Conservation (phyloP, 2,329 filamentous ascomycete genomes). For the Neofusicoccum parvum region DNA sequence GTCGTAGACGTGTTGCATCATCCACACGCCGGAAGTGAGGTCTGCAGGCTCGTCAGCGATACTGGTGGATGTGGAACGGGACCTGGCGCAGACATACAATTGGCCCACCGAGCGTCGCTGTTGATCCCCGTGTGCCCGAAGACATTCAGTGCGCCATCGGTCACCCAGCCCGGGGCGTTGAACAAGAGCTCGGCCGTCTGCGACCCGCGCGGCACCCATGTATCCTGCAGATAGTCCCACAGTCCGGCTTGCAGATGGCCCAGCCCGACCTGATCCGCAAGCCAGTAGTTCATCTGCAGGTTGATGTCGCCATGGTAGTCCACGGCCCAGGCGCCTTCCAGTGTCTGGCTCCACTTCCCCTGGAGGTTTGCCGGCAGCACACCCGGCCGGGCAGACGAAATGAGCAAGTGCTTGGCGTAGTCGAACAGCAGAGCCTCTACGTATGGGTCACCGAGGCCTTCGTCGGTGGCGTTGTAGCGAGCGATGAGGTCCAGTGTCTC, state of each 20-base stretch:
- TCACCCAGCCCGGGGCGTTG: conserved; percentile 57
- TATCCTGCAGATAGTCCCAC: conserved; percentile 58
- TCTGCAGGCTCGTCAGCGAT: conserved; percentile 32
- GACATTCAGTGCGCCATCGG: conserved; percentile 61
- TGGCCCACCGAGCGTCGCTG: conserved; percentile 46
- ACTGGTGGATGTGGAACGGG: not conserved
- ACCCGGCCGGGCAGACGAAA: conserved; percentile 55
- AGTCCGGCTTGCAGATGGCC: conserved; percentile 49
- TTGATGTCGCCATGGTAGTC: conserved; percentile 65
- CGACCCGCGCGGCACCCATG: conserved; percentile 55
- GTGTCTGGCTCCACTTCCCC: conserved; percentile 56
- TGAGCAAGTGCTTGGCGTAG: conserved; percentile 57
- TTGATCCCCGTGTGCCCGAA: conserved; percentile 60
- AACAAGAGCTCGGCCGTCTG: conserved; percentile 59
- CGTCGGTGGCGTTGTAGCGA: conserved; percentile 30
- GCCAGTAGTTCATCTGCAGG: conserved; percentile 65
- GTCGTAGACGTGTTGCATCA: conserved; percentile 63
- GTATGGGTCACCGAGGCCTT: conserved; percentile 49
- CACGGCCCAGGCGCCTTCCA: conserved; percentile 52
- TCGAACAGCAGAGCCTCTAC: conserved; percentile 58
- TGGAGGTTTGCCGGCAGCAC: conserved; percentile 59
- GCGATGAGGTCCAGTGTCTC: conserved; percentile 42
- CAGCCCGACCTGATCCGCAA: conserved; percentile 49
- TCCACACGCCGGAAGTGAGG: conserved; percentile 57
- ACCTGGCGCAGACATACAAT: conserved; percentile 25